These are phyloP conservation scores for Colletotrichum gloeosporioides DNA, from an alignment of 2,329 filamentous ascomycete species.

Conservation along the genomic window DNA sequence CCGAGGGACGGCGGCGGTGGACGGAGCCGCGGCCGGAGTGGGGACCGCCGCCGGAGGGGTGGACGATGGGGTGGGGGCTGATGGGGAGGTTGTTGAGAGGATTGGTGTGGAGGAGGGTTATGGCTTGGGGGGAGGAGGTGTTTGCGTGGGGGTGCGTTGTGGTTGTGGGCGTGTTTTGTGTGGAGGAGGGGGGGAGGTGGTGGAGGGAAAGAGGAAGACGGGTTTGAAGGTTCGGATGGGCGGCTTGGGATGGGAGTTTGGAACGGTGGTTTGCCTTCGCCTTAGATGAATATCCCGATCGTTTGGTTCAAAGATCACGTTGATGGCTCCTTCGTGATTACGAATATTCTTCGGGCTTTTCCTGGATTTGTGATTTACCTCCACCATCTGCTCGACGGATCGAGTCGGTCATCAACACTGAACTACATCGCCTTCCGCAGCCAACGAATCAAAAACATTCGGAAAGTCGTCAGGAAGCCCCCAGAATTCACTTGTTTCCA, in stretches of 20 bases:
- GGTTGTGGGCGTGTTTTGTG: background rate
- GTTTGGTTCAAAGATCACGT: no score
- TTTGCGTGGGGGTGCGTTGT: background rate
- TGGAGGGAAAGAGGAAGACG: no score
- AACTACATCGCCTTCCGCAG: rapidly evolving
- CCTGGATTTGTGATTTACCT: rapidly evolving
- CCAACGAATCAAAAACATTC: no score
- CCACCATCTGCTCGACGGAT: no score
- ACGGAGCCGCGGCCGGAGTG: background rate
- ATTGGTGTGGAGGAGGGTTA: background rate
- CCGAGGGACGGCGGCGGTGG: background rate
- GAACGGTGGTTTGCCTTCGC: no score
- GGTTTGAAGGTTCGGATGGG: no score
- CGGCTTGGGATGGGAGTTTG: no score
- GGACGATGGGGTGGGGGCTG: background rate
- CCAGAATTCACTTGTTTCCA: no score
- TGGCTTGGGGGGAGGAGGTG: background rate
- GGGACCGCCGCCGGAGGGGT: background rate
- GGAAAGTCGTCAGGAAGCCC: no score
- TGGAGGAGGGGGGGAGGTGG: background rate
- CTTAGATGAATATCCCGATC: rapidly evolving
- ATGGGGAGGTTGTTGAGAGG: background rate
- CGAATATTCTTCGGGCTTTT: no score
- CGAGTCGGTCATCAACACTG: rapidly evolving
- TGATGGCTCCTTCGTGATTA: no score